phyloP scores from a whole-genome alignment of 2,329 filamentous ascomycete species.

The Mycocentrospora acerina region DNA sequence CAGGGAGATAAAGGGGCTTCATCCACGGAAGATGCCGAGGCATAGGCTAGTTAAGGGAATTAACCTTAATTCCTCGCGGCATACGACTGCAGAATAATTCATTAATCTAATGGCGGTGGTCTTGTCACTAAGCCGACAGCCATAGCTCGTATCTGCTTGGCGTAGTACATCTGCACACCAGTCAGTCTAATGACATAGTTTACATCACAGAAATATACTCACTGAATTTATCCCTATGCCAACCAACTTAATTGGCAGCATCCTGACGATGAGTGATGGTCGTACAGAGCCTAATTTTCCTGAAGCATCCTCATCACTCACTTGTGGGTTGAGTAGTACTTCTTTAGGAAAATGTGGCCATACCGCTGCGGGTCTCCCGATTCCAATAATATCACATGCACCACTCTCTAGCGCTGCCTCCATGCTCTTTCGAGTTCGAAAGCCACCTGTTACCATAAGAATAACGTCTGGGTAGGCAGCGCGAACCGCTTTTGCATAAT shows the following conservation, averaged over 20 bases:
- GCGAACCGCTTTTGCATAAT: constrained; percentile 59
- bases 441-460: constrained; percentile 60
- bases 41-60: too few relatives aligned
- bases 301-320: not conserved
- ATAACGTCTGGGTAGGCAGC: constrained; percentile 38
- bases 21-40: too few relatives aligned
- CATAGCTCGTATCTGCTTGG: constrained; percentile 5
- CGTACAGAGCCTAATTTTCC: not conserved
- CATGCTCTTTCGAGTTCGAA: constrained; percentile 59
- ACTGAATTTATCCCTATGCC: constrained; percentile 3
- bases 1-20: too few relatives aligned
- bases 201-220: not conserved
- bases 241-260: constrained; percentile 5
- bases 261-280: not conserved
- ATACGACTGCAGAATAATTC: too few relatives aligned
- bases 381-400: constrained; percentile 18
- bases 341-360: constrained; percentile 6
- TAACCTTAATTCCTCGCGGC: too few relatives aligned
- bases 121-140: too few relatives aligned
- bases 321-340: constrained; percentile 1
- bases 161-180: constrained; percentile 2
- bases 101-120: too few relatives aligned
- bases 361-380: constrained; percentile 14
- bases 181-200: not conserved
- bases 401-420: constrained; percentile 51